phyloP scores from a whole-genome alignment of 2,329 filamentous ascomycete species.

The Ramularia endophylla region DNA sequence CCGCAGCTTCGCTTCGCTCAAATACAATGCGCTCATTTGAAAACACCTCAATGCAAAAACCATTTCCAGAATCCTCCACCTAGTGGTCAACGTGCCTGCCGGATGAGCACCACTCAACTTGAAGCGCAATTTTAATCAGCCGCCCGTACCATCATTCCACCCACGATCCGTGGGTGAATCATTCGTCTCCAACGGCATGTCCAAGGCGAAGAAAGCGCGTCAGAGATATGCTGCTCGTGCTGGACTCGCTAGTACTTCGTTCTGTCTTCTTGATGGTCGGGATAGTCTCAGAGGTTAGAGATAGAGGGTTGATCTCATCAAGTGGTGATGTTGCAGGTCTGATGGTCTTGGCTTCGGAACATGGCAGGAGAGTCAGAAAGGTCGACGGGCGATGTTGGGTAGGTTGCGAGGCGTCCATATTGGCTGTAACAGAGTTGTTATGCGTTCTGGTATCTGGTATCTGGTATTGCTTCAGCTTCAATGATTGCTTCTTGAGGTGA shows the following conservation, averaged over 20 bases:
- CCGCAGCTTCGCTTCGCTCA: no score
- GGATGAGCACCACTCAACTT: no score
- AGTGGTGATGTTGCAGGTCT: conserved; percentile 10
- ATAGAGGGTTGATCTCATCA: neutral
- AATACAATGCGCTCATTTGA: no score
- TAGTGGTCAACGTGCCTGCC: no score
- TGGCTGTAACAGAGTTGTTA: conserved; percentile 1
- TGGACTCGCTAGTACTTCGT: conserved; percentile 16
- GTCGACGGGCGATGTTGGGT: conserved; percentile 13
- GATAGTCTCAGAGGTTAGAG: conserved; percentile 2
- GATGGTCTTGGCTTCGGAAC: conserved; percentile 13
- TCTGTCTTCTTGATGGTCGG: conserved; percentile 13
- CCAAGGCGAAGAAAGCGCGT: conserved; percentile 12
- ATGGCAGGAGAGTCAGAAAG: conserved; percentile 17
- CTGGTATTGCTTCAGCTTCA: neutral
- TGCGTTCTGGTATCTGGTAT: neutral
- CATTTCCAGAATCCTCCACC: no score
- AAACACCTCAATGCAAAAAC: no score
- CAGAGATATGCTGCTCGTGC: conserved; percentile 6
- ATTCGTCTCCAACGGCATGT: conserved; percentile 12
- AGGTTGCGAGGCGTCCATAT: conserved; percentile 8
- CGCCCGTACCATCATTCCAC: no score
- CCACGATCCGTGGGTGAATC: no score
- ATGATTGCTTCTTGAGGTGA: neutral
- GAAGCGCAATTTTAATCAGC: no score